Conservation (phyloP, 805 yeast species). For the Candida lessepsii region DNA sequence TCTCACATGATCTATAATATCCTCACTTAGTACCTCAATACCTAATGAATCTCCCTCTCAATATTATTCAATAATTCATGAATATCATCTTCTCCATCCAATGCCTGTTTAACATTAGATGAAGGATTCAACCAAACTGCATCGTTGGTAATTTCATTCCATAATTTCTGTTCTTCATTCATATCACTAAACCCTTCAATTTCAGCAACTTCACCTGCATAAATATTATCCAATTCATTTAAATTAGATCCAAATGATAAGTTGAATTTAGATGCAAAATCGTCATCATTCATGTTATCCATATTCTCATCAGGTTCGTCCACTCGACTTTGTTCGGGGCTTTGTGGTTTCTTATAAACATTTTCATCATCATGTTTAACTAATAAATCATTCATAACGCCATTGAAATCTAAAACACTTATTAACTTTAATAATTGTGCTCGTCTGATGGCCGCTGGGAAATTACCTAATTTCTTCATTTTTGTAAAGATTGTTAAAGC, state of each 20-base stretch:
- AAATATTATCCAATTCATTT: slow-evolving; percentile 26
- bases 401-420: slow-evolving; percentile 65
- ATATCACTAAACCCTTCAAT: slow-evolving; percentile 43
- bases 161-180: slow-evolving; percentile 50
- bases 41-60: too few species aligned
- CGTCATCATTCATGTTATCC: slow-evolving; percentile 2
- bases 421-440: slow-evolving; percentile 68
- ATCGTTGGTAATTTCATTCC: slow-evolving; percentile 77
- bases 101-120: not conserved
- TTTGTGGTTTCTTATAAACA: slow-evolving; percentile 6
- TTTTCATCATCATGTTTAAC: slow-evolving; percentile 55
- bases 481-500: slow-evolving; percentile 66
- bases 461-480: slow-evolving; percentile 76
- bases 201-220: slow-evolving; percentile 36
- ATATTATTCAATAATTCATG: slow-evolving; percentile 9
- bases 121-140: slow-evolving; percentile 63
- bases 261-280: slow-evolving; percentile 9
- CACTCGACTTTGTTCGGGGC: too few species aligned
- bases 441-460: slow-evolving; percentile 74
- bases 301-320: too few species aligned
- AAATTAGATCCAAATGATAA: slow-evolving; percentile 18
- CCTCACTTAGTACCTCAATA: too few species aligned
- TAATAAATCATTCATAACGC: slow-evolving; percentile 56
- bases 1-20: not conserved
- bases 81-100: slow-evolving; percentile 2